phyloP scores from a whole-genome alignment of 331 rosid genomes.

The Cydonia oblonga region DNA sequence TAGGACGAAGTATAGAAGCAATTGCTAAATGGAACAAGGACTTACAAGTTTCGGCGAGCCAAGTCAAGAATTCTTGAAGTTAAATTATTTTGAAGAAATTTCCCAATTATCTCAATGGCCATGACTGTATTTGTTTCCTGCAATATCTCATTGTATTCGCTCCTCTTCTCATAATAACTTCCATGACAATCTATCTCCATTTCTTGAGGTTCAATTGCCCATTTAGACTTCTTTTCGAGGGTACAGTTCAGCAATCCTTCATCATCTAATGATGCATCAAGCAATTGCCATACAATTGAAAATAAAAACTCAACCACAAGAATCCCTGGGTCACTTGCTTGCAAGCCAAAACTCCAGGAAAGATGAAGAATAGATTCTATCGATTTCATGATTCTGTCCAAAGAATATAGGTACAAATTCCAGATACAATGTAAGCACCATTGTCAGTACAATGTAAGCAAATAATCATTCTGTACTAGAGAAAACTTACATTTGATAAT shows the following conservation, averaged over 20 bases:
- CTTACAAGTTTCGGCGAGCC: constrained; percentile 75
- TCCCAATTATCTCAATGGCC: constrained; percentile 71
- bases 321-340: constrained; percentile 66
- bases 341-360: constrained; percentile 51
- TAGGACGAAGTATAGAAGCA: constrained; percentile 5
- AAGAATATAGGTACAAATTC: constrained; percentile 10
- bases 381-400: constrained; percentile 72
- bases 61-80: constrained; percentile 61
- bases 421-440: not conserved
- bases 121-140: constrained; percentile 47
- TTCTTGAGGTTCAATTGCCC: constrained; percentile 54
- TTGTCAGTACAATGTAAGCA: not conserved
- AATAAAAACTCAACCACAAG: constrained; percentile 74
- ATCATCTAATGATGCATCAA: constrained; percentile 79
- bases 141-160: constrained; percentile 44
- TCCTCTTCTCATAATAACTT: constrained; percentile 39
- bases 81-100: constrained; percentile 55
- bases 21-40: not conserved
- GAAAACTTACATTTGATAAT: constrained; percentile 48
- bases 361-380: constrained; percentile 64
- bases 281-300: constrained; percentile 73
- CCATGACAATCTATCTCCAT: constrained; percentile 60
- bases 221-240: constrained; percentile 52
- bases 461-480: not conserved
- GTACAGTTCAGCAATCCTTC: constrained; percentile 74